phyloP scores from a whole-genome alignment of 2,329 filamentous ascomycete species.

The Cladophialophora immunda region DNA sequence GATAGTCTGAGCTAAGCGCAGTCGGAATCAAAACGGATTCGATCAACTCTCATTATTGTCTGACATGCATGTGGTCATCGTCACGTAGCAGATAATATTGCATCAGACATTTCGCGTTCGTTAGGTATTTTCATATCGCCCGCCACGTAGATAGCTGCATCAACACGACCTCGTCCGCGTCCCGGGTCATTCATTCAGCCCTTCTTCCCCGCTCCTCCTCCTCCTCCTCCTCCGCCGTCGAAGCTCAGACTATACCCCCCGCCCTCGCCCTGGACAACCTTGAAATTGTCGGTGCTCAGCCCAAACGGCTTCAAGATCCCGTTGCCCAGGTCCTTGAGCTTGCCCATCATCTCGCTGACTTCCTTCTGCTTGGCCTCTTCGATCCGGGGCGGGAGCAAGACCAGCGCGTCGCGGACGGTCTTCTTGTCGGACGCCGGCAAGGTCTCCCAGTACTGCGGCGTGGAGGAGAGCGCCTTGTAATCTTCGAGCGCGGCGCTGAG shows the following conservation, averaged over 20 bases:
- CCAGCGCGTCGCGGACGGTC: slow-evolving; percentile 72
- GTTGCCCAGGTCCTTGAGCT: slow-evolving; percentile 91
- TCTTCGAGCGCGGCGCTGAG: slow-evolving; percentile 82
- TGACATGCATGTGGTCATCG: no score
- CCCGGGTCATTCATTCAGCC: background rate
- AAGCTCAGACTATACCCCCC: slow-evolving; percentile 97
- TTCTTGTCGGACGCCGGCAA: slow-evolving; percentile 72
- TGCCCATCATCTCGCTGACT: slow-evolving; percentile 97
- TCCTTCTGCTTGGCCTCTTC: slow-evolving; percentile 85
- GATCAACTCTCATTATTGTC: no score
- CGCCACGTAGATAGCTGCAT: background rate
- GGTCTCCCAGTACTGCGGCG: slow-evolving; percentile 52
- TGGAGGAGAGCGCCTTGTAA: slow-evolving; percentile 66
- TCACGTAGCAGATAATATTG: no score
- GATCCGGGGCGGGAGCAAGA: slow-evolving; percentile 70
- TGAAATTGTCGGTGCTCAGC: slow-evolving; percentile 90
- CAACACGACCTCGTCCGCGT: background rate
- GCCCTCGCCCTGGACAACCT: slow-evolving; percentile 88
- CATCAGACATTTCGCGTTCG: no score
- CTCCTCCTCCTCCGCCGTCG: slow-evolving; percentile 40
- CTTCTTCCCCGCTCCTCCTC: background rate
- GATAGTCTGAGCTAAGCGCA: no score
- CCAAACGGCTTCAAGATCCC: slow-evolving; percentile 93
- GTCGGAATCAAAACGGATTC: no score
- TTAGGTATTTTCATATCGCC: no score